Percentiles rank a stretch among this genome's conserved stretches.
phyloP scores from a whole-genome alignment of 1,139 yeast genomes.

The Pichia sp. region DNA sequence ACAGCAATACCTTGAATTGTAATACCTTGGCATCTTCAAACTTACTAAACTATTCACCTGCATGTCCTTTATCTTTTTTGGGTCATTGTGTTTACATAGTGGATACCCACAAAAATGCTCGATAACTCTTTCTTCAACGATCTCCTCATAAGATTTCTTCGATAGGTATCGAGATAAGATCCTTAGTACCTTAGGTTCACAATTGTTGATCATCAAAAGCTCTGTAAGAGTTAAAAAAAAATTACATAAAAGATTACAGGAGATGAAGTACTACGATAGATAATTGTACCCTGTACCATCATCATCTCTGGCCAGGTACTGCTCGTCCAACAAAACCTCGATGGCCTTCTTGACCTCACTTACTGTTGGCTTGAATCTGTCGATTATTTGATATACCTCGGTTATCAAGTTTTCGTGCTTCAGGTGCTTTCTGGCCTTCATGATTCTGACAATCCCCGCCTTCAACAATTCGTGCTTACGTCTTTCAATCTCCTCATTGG shows the following conservation, averaged over 20 bases:
- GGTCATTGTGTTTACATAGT: constrained; percentile 49
- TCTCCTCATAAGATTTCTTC: constrained; percentile 62
- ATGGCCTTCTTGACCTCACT: constrained; percentile 85
- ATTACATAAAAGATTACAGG: neutral
- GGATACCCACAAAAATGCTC: constrained; percentile 85
- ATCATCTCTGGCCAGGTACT: constrained; percentile 76
- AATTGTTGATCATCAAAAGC: constrained; percentile 49
- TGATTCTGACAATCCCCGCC: constrained; percentile 92
- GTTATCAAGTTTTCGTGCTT: constrained; percentile 78
- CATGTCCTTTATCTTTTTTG: constrained; percentile 35
- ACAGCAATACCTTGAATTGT: constrained; percentile 68
- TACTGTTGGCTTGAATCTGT: constrained; percentile 80
- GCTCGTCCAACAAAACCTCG: constrained; percentile 80
- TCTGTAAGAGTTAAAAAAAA: constrained; percentile 44
- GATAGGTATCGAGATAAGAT: constrained; percentile 68
- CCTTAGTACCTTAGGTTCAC: constrained; percentile 56
- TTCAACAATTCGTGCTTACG: constrained; percentile 82
- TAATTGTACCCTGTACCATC: constrained; percentile 64
- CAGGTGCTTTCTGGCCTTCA: constrained; percentile 85
- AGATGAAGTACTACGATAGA: constrained; percentile 45
- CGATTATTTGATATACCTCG: constrained; percentile 85
- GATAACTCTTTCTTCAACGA: constrained; percentile 75
- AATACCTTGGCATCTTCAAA: constrained; percentile 63
- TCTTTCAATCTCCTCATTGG: constrained; percentile 80
- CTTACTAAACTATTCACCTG: constrained; percentile 24